These are phyloP conservation scores for Heracleum sosnowskyi DNA, from an alignment of 129 eudicot genomes.

Conservation along the genomic window DNA sequence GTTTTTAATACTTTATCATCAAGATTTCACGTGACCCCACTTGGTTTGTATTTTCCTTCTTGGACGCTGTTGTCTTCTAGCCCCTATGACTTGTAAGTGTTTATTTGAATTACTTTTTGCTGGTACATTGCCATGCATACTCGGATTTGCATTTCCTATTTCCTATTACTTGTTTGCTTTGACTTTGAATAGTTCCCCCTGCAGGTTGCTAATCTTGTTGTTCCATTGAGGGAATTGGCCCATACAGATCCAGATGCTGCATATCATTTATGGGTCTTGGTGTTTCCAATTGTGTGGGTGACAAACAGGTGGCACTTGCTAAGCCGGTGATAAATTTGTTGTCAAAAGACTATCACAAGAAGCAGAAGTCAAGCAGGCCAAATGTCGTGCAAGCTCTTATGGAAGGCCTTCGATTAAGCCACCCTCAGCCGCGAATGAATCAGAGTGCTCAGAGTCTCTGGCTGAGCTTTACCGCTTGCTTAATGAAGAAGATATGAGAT, in stretches of 20 bases:
- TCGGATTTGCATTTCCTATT: no score
- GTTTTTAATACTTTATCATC: slow-evolving; percentile 72
- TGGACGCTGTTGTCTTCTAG: no score
- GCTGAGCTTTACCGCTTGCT: slow-evolving; percentile 97
- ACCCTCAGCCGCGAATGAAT: slow-evolving; percentile 95
- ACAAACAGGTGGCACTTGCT: slow-evolving; percentile 94
- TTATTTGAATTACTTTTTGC: no score
- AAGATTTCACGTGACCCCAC: no score
- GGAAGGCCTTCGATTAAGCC: slow-evolving; percentile 95
- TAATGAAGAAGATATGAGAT: slow-evolving; percentile 97
- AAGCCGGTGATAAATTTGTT: slow-evolving; percentile 87
- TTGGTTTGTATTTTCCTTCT: no score
- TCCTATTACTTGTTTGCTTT: background rate
- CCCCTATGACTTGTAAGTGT: no score
- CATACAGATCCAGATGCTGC: slow-evolving; percentile 97
- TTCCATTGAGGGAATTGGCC: slow-evolving; percentile 88
- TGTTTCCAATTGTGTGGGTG: no score
- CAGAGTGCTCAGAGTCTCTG: slow-evolving; percentile 88
- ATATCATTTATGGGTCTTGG: slow-evolving; percentile 96
- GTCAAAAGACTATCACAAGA: slow-evolving; percentile 89
- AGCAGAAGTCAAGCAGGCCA: slow-evolving; percentile 88
- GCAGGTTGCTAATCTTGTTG: slow-evolving; percentile 75
- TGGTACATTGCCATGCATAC: no score
- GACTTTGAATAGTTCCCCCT: slow-evolving; percentile 13
- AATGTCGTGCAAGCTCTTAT: slow-evolving; percentile 96